phyloP scores from a whole-genome alignment of 768 basidiomycete genomes.

The Leccinum sublutescens region DNA sequence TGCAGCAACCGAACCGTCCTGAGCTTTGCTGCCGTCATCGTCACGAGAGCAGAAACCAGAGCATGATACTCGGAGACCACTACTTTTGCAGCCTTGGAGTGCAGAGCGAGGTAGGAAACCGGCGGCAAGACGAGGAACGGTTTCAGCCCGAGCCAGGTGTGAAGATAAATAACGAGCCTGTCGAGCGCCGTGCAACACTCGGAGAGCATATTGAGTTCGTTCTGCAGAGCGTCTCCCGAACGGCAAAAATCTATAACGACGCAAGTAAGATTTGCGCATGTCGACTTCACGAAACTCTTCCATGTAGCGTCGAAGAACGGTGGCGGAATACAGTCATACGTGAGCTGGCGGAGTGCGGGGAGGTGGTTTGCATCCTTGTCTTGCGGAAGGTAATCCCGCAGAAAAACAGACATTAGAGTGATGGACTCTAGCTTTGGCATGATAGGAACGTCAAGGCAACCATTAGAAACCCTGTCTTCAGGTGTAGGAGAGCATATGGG shows the following conservation, averaged over 20 bases:
- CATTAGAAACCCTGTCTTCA: slow-evolving; percentile 17
- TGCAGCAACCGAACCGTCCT: slow-evolving; percentile 23
- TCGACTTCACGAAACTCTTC: slow-evolving; percentile 26
- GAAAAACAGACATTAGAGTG: slow-evolving; percentile 27
- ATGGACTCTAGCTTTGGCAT: slow-evolving; percentile 29
- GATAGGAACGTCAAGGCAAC: slow-evolving; percentile 23
- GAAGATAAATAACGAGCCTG: slow-evolving; percentile 27
- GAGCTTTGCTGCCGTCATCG: slow-evolving; percentile 22
- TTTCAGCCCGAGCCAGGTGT: slow-evolving; percentile 24
- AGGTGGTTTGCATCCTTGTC: slow-evolving; percentile 28
- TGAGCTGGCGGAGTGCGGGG: slow-evolving; percentile 31
- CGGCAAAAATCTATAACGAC: slow-evolving; percentile 29
- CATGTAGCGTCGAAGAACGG: slow-evolving; percentile 30
- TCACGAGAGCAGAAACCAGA: slow-evolving; percentile 24
- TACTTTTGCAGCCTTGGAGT: slow-evolving; percentile 18
- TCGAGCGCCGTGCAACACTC: slow-evolving; percentile 25
- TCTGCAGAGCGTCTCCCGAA: slow-evolving; percentile 23
- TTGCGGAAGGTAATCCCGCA: slow-evolving; percentile 31
- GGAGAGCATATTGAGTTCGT: slow-evolving; percentile 25
- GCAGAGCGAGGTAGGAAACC: slow-evolving; percentile 24
- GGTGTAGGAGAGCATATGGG: slow-evolving; percentile 29
- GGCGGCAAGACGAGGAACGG: slow-evolving; percentile 24
- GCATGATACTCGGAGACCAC: slow-evolving; percentile 15
- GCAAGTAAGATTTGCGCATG: slow-evolving; percentile 27
- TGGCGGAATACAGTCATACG: slow-evolving; percentile 32